Base-by-base conservation (phyloP, 129 eudicot species). In the Flaveria trinervia region DNA sequence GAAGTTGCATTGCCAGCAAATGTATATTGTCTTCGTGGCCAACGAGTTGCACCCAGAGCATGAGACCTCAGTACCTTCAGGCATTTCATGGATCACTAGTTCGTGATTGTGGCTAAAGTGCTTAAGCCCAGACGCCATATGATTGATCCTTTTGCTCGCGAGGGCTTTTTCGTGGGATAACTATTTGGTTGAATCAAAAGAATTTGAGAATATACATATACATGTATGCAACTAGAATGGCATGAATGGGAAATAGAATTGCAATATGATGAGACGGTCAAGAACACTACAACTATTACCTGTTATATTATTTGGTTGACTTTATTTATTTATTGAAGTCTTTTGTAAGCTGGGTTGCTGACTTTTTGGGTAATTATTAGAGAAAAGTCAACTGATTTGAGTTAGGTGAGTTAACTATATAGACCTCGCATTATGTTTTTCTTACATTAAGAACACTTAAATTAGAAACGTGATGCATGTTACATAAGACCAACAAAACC, bases 21-120 rank as follows among this genome's bases (percentile, higher is more conserved):
- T 49, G 33, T 82, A 82, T 11, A 71, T 49, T 64, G 85, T 77
- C 41, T 78, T 50, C 5, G 44, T 65, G 71, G 79, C 85, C 33
- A 69, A 30, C 15, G 83, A 73, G 55, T 83, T 79, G 83, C 86
- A 83, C 56, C 88, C 85, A 0, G 84, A 86, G 75, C 97, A 91
- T 17, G 77, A 67, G 72, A 81, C 76, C 77, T 88, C 77, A 4
- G 84, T n/a, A 12, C 85, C 88, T 23, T 83, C 83, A 0, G 91
- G 89, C 71, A 86, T 13, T 48, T 91, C 86, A 22, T 88, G 88
- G 52, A 67, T 48, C 60, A 43, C 49, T 28, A 91, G 87, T 78
- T 73, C 65, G 73, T 91, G 97, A 8, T 20, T 46, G 80, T 91
- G 97, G 87, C 91, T 91, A 80, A 91, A 91, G 65, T 91, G 94